Evolutionary conservation across 1,284 basidiomycete genomes (phyloP).

Genomic region (Tetrapyrgos nigripes): DNA sequence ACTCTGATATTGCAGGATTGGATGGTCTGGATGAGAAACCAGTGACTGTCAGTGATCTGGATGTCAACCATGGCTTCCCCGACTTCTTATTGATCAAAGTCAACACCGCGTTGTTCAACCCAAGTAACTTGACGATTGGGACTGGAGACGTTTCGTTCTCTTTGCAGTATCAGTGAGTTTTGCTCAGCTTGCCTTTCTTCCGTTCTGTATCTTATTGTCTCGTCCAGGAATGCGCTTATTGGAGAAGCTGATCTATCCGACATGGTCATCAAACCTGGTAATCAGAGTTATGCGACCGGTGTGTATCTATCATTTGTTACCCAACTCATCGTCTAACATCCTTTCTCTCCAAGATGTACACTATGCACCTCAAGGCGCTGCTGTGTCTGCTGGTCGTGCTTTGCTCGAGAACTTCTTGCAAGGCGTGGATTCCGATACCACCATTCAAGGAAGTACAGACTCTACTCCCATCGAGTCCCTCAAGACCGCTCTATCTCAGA

Average conservation of each 20-base stretch:
- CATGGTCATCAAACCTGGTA: slow-evolving; percentile 62
- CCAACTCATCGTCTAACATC: not conserved
- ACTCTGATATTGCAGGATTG: slow-evolving; percentile 68
- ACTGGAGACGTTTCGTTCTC: slow-evolving; percentile 71
- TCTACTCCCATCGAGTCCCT: slow-evolving; percentile 74
- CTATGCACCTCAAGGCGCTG: slow-evolving; percentile 66
- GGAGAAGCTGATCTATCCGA: slow-evolving; percentile 65
- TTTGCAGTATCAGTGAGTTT: slow-evolving; percentile 61
- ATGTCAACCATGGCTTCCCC: slow-evolving; percentile 74
- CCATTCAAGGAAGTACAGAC: slow-evolving; percentile 62
- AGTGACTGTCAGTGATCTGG: slow-evolving; percentile 63
- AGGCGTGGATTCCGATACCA: slow-evolving; percentile 63
- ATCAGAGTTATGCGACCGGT: slow-evolving; percentile 60
- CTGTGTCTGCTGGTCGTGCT: slow-evolving; percentile 58
- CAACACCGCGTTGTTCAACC: slow-evolving; percentile 64
- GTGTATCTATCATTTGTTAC: slow-evolving; percentile 10
- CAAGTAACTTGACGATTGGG: slow-evolving; percentile 76
- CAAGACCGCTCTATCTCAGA: slow-evolving; percentile 67
- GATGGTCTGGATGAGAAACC: slow-evolving; percentile 72
- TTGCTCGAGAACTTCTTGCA: slow-evolving; percentile 78
- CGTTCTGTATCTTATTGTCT: slow-evolving; percentile 4
- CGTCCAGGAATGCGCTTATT: slow-evolving; percentile 53
- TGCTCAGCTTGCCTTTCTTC: not conserved
- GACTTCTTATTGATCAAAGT: slow-evolving; percentile 77
- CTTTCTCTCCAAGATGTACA: slow-evolving; percentile 60